Conservation (phyloP, 257 asterid species). For the Scutellaria minor region DNA sequence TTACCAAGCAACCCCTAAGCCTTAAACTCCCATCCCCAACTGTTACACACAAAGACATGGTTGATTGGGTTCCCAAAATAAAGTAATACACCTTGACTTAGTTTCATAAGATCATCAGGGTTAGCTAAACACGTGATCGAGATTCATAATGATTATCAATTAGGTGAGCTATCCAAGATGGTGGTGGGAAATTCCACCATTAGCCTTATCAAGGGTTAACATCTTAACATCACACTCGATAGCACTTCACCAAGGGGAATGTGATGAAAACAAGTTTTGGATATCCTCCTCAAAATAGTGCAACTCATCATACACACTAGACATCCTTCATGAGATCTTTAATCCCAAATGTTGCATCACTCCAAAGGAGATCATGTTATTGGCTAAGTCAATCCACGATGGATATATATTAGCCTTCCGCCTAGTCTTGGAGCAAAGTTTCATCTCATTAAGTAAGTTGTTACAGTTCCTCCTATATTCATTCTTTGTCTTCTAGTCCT, state of each 20-base stretch:
- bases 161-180: background rate
- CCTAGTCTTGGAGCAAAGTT: background rate
- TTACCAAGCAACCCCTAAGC: background rate
- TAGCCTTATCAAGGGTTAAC: background rate
- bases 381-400: background rate
- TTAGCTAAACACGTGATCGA: background rate
- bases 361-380: background rate
- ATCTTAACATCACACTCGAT: slow-evolving; percentile 1
- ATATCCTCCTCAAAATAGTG: slow-evolving; percentile 3
- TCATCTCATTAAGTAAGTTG: too few species aligned
- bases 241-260: slow-evolving; percentile 1
- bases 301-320: background rate
- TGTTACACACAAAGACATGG: background rate
- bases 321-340: background rate
- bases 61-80: background rate
- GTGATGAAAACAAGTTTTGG: background rate
- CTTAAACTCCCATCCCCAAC: background rate
- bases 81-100: background rate
- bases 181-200: background rate
- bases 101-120: background rate
- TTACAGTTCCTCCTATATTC: too few species aligned
- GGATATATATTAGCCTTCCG: background rate
- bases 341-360: background rate
- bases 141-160: background rate
- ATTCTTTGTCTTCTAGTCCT: too few species aligned